A percentile compares a stretch with the other conserved stretches of the same genome.
Conservation (phyloP, 2,329 filamentous ascomycete species). For the Monilinia fructicola region DNA sequence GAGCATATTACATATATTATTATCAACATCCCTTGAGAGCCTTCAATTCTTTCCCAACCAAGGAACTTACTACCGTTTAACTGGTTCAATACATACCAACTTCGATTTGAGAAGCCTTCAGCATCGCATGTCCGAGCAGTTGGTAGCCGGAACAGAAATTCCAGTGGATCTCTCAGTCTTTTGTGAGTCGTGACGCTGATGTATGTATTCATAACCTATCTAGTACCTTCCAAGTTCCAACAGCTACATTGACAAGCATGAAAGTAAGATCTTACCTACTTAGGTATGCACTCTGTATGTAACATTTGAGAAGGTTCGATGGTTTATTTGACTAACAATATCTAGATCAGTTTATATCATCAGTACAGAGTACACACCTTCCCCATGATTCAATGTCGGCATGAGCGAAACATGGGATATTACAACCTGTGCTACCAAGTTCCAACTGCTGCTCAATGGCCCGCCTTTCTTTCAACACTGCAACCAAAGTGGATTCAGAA, state of each 20-base stretch:
- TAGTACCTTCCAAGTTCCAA: too few relatives aligned
- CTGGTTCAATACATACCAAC: neutral
- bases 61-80: neutral
- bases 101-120: neutral
- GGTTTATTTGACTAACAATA: neutral
- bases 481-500: neutral
- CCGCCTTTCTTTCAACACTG: neutral
- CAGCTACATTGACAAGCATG: neutral
- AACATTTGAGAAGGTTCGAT: neutral
- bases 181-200: neutral
- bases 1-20: slow-evolving; percentile 4
- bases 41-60: neutral
- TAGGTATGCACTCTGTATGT: neutral
- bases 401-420: too few relatives aligned
- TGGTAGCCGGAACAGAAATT: slow-evolving; percentile 5
- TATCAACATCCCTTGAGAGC: neutral
- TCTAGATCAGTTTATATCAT: neutral
- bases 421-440: neutral
- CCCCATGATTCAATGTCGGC: neutral
- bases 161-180: neutral
- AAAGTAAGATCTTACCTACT: slow-evolving; percentile 6
- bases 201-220: neutral
- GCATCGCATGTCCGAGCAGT: neutral
- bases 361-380: neutral
- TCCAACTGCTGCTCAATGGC: neutral